Conservation (phyloP, 2,329 filamentous ascomycete genomes). For the Colletotrichum tropicale region DNA sequence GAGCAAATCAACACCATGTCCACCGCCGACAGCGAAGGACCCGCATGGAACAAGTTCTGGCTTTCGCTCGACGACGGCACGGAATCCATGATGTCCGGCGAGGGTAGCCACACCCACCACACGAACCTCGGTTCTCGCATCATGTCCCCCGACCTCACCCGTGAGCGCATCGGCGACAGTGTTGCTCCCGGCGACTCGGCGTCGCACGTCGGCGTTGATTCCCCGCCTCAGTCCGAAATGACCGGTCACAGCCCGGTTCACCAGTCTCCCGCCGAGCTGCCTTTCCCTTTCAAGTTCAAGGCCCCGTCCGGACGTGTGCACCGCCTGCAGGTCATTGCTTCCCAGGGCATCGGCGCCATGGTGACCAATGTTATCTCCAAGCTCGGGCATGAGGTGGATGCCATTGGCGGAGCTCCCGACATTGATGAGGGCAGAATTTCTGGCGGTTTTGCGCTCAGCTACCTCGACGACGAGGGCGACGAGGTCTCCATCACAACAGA, state of each 20-base stretch:
- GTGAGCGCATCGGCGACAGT: constrained; percentile 78
- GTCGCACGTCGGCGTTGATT: constrained; percentile 85
- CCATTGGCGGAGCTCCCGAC: constrained; percentile 79
- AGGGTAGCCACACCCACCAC: constrained; percentile 74
- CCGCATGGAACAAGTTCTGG: constrained; percentile 99
- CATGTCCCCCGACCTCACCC: constrained; percentile 78
- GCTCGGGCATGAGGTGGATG: constrained; percentile 81
- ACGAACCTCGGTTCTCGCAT: constrained; percentile 71
- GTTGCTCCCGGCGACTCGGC: constrained; percentile 93
- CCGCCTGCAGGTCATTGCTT: constrained; percentile 82
- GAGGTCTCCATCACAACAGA: constrained; percentile 97
- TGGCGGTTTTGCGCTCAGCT: constrained; percentile 89
- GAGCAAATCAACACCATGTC: constrained; percentile 98
- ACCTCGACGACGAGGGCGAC: constrained; percentile 95
- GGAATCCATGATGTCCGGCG: constrained; percentile 94
- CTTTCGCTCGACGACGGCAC: constrained; percentile 93
- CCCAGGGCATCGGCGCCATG: constrained; percentile 80
- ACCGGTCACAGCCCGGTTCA: constrained; percentile 58
- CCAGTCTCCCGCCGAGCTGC: constrained; percentile 68
- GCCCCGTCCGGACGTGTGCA: constrained; percentile 94
- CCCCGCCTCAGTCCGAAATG: constrained; percentile 69
- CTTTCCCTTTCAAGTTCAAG: constrained; percentile 99
- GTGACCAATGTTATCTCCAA: constrained; percentile 81
- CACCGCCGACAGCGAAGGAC: constrained; percentile 86
- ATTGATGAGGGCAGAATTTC: constrained; percentile 82